Conservation (phyloP, 139 green algal genomes). For the Coelastrella sp. region DNA sequence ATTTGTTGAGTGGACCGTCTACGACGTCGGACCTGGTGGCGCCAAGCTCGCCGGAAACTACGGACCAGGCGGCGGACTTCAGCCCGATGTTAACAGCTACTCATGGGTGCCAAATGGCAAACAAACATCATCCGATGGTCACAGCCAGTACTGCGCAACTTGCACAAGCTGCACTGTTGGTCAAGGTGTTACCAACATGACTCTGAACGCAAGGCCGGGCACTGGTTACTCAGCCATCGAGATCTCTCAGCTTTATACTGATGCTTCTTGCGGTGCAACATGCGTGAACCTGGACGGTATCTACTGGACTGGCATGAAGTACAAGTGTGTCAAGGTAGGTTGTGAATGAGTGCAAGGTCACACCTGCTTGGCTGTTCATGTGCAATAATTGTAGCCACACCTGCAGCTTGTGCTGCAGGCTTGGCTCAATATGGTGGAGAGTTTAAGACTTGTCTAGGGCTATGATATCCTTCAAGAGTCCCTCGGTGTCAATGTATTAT, state of each 20-base stretch:
- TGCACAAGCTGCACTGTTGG: background rate
- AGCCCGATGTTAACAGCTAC: background rate
- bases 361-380: too few relatives aligned
- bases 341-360: too few relatives aligned
- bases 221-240: background rate
- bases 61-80: too few relatives aligned
- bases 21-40: background rate
- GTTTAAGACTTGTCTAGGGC: too few relatives aligned
- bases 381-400: too few relatives aligned
- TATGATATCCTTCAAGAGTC: too few relatives aligned
- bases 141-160: background rate
- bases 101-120: slow-evolving; percentile 4
- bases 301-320: slow-evolving; percentile 25
- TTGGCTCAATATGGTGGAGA: too few relatives aligned
- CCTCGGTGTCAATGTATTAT: too few relatives aligned
- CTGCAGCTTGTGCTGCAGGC: too few relatives aligned
- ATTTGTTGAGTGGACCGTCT: slow-evolving; percentile 2
- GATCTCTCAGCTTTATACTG: background rate
- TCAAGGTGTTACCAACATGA: background rate
- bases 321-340: slow-evolving; percentile 8
- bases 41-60: background rate
- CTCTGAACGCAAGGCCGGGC: background rate
- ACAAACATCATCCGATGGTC: background rate
- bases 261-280: background rate
- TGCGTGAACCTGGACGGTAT: background rate